A percentile compares a stretch with the other conserved stretches of the same genome.
phyloP scores from a whole-genome alignment of 1,284 basidiomycete species.

The Apiotrichum gracile region DNA sequence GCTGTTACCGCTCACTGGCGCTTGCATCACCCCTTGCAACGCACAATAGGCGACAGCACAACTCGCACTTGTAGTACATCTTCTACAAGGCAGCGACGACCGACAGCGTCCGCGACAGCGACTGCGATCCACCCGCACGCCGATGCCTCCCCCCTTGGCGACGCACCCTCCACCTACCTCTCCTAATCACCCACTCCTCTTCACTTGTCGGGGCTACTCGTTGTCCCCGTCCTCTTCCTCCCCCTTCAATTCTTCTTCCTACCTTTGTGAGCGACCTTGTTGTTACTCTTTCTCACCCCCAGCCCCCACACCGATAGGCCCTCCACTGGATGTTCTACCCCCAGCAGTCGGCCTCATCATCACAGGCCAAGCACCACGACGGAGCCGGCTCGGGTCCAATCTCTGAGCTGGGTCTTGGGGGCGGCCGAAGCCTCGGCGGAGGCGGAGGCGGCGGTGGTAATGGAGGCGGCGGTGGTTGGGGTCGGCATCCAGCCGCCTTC shows the following conservation, averaged over 20 bases:
- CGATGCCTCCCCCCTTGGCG: slow-evolving; percentile 20
- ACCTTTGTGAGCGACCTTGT: not conserved
- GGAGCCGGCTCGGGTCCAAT: slow-evolving; percentile 15
- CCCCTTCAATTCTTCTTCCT: not conserved
- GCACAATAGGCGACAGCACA: too few relatives aligned
- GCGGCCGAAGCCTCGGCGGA: slow-evolving; percentile 11
- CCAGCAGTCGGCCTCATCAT: slow-evolving; percentile 25
- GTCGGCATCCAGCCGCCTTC: slow-evolving; percentile 21
- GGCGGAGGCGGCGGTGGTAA: slow-evolving; percentile 5
- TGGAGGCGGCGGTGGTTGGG: slow-evolving; percentile 13
- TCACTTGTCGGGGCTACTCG: slow-evolving; percentile 7
- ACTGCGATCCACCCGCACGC: slow-evolving; percentile 9
- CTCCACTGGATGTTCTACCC: slow-evolving; percentile 34
- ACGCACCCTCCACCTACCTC: slow-evolving; percentile 1
- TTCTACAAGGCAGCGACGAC: too few relatives aligned
- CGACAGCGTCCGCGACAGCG: not conserved
- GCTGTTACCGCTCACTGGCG: not conserved
- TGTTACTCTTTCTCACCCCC: not conserved
- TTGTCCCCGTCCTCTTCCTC: slow-evolving; percentile 1
- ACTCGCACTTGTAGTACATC: too few relatives aligned
- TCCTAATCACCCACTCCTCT: slow-evolving; percentile 6
- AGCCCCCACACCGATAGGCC: slow-evolving; percentile 6
- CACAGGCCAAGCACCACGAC: slow-evolving; percentile 36
- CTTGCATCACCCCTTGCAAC: not conserved
- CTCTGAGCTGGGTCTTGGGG: slow-evolving; percentile 18